Conservation (phyloP, 2,329 filamentous ascomycete genomes). For the Pseudocercospora ulei region DNA sequence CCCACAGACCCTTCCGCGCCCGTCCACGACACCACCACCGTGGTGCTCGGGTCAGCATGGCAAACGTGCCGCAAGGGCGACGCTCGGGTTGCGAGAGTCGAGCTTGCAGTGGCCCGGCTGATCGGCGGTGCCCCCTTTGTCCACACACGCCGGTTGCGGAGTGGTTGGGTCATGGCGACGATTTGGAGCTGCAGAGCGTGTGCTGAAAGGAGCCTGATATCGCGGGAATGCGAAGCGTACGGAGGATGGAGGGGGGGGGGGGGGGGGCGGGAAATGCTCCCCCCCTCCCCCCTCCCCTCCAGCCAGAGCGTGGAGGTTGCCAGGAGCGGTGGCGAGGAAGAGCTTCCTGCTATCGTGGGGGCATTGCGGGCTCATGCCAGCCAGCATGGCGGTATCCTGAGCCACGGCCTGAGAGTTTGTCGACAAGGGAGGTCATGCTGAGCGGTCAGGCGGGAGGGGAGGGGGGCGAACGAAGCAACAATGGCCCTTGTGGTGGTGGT, state of each 20-base stretch:
- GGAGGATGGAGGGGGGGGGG: constrained; percentile 24
- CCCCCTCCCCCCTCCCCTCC: constrained; percentile 42
- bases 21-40: no score
- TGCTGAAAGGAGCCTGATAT: constrained; percentile 34
- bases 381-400: constrained; percentile 24
- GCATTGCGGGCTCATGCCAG: constrained; percentile 24
- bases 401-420: constrained; percentile 17
- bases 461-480: not conserved
- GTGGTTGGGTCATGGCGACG: constrained; percentile 5
- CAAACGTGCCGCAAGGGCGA: no score
- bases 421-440: constrained; percentile 19
- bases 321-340: constrained; percentile 17
- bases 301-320: constrained; percentile 48
- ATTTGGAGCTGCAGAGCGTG: constrained; percentile 12
- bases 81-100: constrained; percentile 27
- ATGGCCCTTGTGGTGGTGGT: not conserved
- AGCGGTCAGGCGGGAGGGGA: no score
- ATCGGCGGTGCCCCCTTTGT: not conserved
- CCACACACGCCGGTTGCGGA: not conserved
- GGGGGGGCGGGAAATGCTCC: constrained; percentile 32
- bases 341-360: constrained; percentile 25
- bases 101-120: constrained; percentile 14
- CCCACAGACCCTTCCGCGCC: no score
- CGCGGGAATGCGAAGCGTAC: constrained; percentile 39
- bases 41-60: no score